These are phyloP conservation scores for Fusarium sp. DNA, from an alignment of 2,329 filamentous ascomycete genomes.

Conservation along the genomic window DNA sequence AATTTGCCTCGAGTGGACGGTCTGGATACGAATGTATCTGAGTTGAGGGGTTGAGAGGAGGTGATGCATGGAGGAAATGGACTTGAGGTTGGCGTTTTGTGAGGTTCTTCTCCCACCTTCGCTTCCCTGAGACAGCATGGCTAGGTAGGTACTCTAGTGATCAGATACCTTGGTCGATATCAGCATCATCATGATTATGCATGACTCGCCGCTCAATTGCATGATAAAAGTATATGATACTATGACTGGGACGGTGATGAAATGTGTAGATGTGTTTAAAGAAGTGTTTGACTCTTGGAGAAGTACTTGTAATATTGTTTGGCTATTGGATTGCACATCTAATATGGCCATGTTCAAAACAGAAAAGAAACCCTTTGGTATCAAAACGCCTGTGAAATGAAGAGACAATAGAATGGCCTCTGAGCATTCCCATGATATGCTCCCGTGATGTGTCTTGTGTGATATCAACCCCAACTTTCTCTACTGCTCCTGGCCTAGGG, in stretches of 20 bases:
- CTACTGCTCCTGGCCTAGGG: background rate
- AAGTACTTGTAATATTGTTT: background rate
- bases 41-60: constrained; percentile 18
- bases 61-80: constrained; percentile 31
- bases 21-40: constrained; percentile 21
- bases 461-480: background rate
- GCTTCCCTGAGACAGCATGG: constrained; percentile 47
- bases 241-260: background rate
- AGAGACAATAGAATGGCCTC: background rate
- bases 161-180: constrained; percentile 48
- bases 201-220: constrained; percentile 12
- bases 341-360: background rate
- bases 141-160: constrained; percentile 41
- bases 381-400: constrained; percentile 23
- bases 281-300: background rate
- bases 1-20: constrained; percentile 15
- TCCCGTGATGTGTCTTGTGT: background rate
- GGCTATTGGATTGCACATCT: background rate
- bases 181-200: constrained; percentile 25
- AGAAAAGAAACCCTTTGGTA: constrained; percentile 14
- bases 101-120: constrained; percentile 46
- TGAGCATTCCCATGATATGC: constrained; percentile 6
- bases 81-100: constrained; percentile 42
- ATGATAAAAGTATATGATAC: background rate
- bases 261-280: background rate